Percentiles rank a stretch among this genome's conserved stretches.
These are phyloP conservation scores for Craterostigma plantagineum DNA, from an alignment of 257 asterid genomes.

Conservation along the genomic window DNA sequence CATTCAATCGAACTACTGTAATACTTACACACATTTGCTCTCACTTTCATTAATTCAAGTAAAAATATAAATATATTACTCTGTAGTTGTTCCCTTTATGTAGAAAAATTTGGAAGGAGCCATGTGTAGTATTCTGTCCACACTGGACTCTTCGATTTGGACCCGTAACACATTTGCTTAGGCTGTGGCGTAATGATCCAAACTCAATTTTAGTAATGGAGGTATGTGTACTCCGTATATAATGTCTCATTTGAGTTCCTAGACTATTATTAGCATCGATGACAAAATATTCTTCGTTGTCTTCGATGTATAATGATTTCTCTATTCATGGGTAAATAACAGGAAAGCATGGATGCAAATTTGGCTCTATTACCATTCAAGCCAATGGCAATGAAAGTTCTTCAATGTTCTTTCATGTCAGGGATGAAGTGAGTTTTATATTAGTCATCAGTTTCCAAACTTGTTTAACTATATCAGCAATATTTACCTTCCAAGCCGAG, in stretches of 20 bases:
- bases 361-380: slow-evolving; percentile 35
- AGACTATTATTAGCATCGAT: neutral
- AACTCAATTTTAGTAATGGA: slow-evolving; percentile 72
- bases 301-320: slow-evolving; percentile 3
- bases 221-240: slow-evolving; percentile 13
- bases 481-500: neutral
- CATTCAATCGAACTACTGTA: slow-evolving; percentile 61
- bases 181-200: slow-evolving; percentile 52
- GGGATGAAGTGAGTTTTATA: slow-evolving; percentile 12
- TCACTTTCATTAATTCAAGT: neutral
- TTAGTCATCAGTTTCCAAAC: neutral
- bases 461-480: neutral
- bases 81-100: slow-evolving; percentile 9
- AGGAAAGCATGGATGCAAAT: slow-evolving; percentile 48
- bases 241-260: too few relatives aligned
- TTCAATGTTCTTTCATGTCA: slow-evolving; percentile 40
- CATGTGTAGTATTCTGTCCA: slow-evolving; percentile 82
- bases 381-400: slow-evolving; percentile 41
- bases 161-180: slow-evolving; percentile 68
- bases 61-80: neutral
- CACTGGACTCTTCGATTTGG: slow-evolving; percentile 93
- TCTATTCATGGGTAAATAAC: too few relatives aligned
- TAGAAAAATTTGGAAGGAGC: slow-evolving; percentile 75
- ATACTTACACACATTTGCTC: slow-evolving; percentile 14
- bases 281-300: neutral